These are phyloP conservation scores for Periconia digitata DNA, from an alignment of 2,329 filamentous ascomycete species.

Conservation along the genomic window DNA sequence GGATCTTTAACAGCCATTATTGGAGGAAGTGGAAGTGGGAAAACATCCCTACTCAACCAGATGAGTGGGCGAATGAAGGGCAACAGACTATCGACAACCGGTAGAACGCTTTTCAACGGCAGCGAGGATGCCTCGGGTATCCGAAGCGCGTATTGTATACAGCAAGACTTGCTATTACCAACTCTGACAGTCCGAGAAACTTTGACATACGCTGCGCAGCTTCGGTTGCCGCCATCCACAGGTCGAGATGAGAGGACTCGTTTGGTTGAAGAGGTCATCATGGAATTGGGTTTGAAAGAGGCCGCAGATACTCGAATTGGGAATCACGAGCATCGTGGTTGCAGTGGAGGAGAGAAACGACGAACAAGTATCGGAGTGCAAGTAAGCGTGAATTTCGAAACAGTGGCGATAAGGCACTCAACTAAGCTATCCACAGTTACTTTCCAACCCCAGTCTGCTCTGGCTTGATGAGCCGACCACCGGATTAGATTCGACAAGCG, in stretches of 20 bases:
- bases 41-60: slow-evolving; percentile 62
- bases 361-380: slow-evolving; percentile 77
- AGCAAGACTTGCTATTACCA: slow-evolving; percentile 73
- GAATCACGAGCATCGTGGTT: slow-evolving; percentile 70
- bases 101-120: slow-evolving; percentile 64
- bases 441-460: slow-evolving; percentile 76
- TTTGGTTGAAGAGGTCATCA: slow-evolving; percentile 75
- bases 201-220: slow-evolving; percentile 69
- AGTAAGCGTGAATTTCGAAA: slow-evolving; percentile 12
- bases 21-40: slow-evolving; percentile 72
- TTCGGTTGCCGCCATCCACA: slow-evolving; percentile 67
- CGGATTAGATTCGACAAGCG: slow-evolving; percentile 74
- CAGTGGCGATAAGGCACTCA: background rate
- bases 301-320: slow-evolving; percentile 76
- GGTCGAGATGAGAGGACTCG: slow-evolving; percentile 59
- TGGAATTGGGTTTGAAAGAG: slow-evolving; percentile 74
- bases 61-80: slow-evolving; percentile 67
- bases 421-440: slow-evolving; percentile 44
- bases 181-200: slow-evolving; percentile 77
- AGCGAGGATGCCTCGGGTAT: slow-evolving; percentile 51
- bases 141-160: slow-evolving; percentile 71
- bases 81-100: slow-evolving; percentile 56
- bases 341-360: slow-evolving; percentile 77
- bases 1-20: slow-evolving; percentile 75
- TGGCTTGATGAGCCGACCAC: slow-evolving; percentile 82